Percentiles rank a stretch among this genome's conserved stretches.
These are phyloP conservation scores for Epichloe hybrida DNA, from an alignment of 2,329 filamentous ascomycete genomes.

Conservation along the genomic window DNA sequence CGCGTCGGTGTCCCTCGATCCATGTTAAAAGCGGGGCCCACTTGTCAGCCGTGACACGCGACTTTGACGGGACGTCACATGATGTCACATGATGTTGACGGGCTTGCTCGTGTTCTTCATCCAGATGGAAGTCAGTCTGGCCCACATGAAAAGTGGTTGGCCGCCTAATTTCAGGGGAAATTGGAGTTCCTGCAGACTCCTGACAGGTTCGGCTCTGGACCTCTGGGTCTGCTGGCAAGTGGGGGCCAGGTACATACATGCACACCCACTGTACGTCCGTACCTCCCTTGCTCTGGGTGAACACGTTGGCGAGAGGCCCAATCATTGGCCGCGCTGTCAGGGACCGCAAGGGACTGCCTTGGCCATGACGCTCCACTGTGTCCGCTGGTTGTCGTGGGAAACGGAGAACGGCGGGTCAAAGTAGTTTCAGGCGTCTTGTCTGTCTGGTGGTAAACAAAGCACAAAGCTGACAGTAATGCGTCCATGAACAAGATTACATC, in stretches of 20 bases:
- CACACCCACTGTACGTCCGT: no score
- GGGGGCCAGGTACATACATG: not conserved
- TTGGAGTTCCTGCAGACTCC: conserved; percentile 10
- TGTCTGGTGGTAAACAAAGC: no score
- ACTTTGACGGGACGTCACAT: conserved; percentile 20
- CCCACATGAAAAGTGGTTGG: conserved; percentile 9
- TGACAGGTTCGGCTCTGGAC: not conserved
- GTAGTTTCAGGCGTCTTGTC: not conserved
- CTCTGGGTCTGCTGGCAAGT: no score
- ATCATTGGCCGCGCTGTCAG: not conserved
- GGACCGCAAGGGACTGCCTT: not conserved
- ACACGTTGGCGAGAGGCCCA: no score
- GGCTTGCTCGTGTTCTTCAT: not conserved
- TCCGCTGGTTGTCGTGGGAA: conserved; percentile 12
- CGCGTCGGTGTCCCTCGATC: not conserved
- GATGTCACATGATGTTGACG: conserved; percentile 3
- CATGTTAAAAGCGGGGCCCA: not conserved
- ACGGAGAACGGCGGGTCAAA: conserved; percentile 2
- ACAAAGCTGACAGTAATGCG: no score
- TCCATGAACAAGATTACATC: no score
- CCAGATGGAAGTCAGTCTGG: not conserved
- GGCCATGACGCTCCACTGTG: not conserved
- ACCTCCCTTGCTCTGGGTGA: not conserved
- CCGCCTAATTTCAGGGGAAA: conserved; percentile 14
- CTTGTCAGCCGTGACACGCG: conserved; percentile 10